phyloP scores from a whole-genome alignment of 2,329 filamentous ascomycete genomes.

The Cercospora sp. region DNA sequence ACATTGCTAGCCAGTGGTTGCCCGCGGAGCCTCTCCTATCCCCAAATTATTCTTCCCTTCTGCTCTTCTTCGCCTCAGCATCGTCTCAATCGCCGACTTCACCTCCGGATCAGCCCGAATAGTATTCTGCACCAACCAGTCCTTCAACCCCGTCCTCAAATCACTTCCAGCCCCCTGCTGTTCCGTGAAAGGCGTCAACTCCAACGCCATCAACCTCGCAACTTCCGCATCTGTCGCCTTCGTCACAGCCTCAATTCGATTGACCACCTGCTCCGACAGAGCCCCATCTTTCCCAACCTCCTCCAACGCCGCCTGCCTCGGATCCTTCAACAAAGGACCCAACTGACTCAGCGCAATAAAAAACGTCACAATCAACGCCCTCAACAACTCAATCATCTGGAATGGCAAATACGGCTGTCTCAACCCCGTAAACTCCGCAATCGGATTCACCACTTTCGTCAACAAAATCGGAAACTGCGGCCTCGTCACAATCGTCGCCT shows the following conservation, averaged over 20 bases:
- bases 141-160: conserved; percentile 71
- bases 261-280: conserved; percentile 62
- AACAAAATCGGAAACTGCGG: conserved; percentile 49
- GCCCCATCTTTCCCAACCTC: conserved; percentile 26
- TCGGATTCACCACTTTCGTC: conserved; percentile 50
- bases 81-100: conserved; percentile 70
- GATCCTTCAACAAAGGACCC: conserved; percentile 62
- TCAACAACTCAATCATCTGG: conserved; percentile 73
- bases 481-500: conserved; percentile 58
- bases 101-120: conserved; percentile 80
- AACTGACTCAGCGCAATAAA: conserved; percentile 84
- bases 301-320: conserved; percentile 19
- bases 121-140: conserved; percentile 85
- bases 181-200: conserved; percentile 78
- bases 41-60: conserved; percentile 1
- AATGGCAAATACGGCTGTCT: conserved; percentile 76
- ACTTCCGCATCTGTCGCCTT: conserved; percentile 68
- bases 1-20: neutral
- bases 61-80: conserved; percentile 53
- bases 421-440: conserved; percentile 42
- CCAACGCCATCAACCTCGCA: conserved; percentile 68
- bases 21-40: neutral
- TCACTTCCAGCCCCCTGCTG: conserved; percentile 64
- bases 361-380: conserved; percentile 73
- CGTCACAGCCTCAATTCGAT: conserved; percentile 63